Percentiles rank a stretch among this genome's conserved stretches.
These are phyloP conservation scores for Erodium trifolium DNA, from an alignment of 441 rosid species.

Conservation along the genomic window DNA sequence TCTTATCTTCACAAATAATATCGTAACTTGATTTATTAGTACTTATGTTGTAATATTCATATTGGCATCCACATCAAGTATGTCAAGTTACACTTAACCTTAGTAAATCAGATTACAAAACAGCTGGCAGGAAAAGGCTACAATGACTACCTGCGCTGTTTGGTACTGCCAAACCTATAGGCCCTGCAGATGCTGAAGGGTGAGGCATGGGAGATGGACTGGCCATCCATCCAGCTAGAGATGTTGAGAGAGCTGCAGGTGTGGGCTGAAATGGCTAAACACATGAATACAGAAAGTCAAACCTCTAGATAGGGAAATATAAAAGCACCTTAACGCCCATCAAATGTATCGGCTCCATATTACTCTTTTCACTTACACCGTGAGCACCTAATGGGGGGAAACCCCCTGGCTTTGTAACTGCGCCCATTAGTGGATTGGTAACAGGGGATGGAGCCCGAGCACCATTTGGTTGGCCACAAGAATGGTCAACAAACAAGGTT, in stretches of 20 bases:
- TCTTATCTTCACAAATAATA: slow-evolving; percentile 9
- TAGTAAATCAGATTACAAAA: slow-evolving; percentile 5
- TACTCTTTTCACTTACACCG: slow-evolving; percentile 43
- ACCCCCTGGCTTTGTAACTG: slow-evolving; percentile 50
- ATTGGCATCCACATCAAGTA: slow-evolving; percentile 1
- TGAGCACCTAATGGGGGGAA: slow-evolving; percentile 56
- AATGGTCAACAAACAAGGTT: slow-evolving; percentile 71
- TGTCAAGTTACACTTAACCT: slow-evolving; percentile 1
- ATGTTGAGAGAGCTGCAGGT: slow-evolving; percentile 54
- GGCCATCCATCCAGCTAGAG: slow-evolving; percentile 85
- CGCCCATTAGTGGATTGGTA: slow-evolving; percentile 60
- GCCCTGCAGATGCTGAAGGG: slow-evolving; percentile 61
- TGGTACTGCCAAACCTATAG: slow-evolving; percentile 46
- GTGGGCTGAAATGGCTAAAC: slow-evolving; percentile 67
- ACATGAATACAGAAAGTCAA: slow-evolving; percentile 11
- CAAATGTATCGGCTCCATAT: slow-evolving; percentile 5
- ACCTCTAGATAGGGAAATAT: slow-evolving; percentile 12
- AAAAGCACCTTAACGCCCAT: slow-evolving; percentile 12
- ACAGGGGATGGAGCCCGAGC: slow-evolving; percentile 73
- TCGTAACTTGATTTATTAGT: slow-evolving; percentile 5
- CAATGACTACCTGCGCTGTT: slow-evolving; percentile 43
- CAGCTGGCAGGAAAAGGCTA: slow-evolving; percentile 10
- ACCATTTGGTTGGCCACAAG: slow-evolving; percentile 64
- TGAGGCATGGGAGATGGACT: slow-evolving; percentile 57
- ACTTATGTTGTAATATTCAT: background rate